Base-by-base conservation (phyloP, 2,329 filamentous ascomycete genomes). In the Lomentospora prolificans region DNA sequence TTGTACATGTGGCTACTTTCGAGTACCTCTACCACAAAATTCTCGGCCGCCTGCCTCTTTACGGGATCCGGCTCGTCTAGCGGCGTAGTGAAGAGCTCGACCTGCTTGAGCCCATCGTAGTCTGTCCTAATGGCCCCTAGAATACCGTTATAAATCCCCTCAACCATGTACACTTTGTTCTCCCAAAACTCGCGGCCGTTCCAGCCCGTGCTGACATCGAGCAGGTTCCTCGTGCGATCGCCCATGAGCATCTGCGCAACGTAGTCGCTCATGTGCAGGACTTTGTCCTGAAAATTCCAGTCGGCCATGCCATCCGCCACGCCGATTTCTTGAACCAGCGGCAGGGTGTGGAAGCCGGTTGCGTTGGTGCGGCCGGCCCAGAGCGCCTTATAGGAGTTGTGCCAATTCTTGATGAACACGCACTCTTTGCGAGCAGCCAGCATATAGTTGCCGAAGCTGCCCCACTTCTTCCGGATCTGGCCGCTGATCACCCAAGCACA, bases 331-430 rank as follows among this genome's bases (percentile, higher is more conserved):
- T 60, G 46, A 0, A 69, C 58, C 1, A 70, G 33, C 3, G 68
- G 63, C 10, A 60, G 30, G 30, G 6, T 57, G 25, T 69, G 64
- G 52, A 72, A 68, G 1, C 65, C 70, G 3, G 63, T 61, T 2
- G 61, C 63, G n/a, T 66, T 70, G 2, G 67, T 68, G 3, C 58
- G 62, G 0, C 60, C 65, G 3, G 58, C 62, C 71, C 72, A 73
- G 0, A 73, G 60, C 44, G 66, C 63, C 9, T 64, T 65, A 59
- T 68, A 74, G 0, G 67, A 60, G 2, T 66, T 50, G 57, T 74
- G 69, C 73, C 74, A 75, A 61, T 66, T 67, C 53, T 66, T 68
- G 58, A 77, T 71, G 44, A 76, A 75, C 1, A 62, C 50, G 56
- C 72, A 72, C 1, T 67, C 66, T 30, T 71, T 72, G 3, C 72